Base-by-base conservation (phyloP, 441 rosid species). In the Mallotus japonicus region DNA sequence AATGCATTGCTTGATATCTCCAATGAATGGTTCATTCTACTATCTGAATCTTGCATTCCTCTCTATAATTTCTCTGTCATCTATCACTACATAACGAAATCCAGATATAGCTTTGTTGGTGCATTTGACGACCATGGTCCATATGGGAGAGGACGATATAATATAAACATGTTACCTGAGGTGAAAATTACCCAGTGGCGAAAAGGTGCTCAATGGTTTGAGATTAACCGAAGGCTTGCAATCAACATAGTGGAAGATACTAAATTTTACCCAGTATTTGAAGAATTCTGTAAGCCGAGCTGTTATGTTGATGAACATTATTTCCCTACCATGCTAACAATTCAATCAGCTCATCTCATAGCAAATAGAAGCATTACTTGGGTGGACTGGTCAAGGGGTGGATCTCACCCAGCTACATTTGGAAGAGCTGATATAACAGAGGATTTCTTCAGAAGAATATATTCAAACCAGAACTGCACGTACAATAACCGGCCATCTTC, bases 321-420 rank as follows among this genome's bases (percentile, higher is more conserved):
- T 73, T 92, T 95, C 84, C 97, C 97, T 0, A 95, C 97, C 11
- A 88, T 95, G 97, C 79, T 95, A 62, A 87, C 90, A 14, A 88
- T 95, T 16, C 76, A 82, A 82, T 88, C 89, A 32, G 65, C 91
- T 46, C 28, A 67, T 17, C 83, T 70, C 16, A 28, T 95, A 54
- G 99, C 98, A 10, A 95, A 95, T 68, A 79, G 97, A 77, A 92
- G 94, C 86, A 16, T 90, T 61, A 92, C 99, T 0, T 92, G 96
- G 96, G 96, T 88, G 46, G 99, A 95, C 79, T 95, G 99, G 99
- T 92, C 99, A 0, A 84, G 99, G 61, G 99, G 99, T 0, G 98
- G 99, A 0, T 76, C 97, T 59, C 99, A 92, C 81, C 99, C 99
- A 0, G 99, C 96, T 42, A 92, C 98, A 0, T 95, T 91, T 44